A percentile compares a stretch with the other conserved stretches of the same genome.
phyloP scores from a whole-genome alignment of 2,329 filamentous ascomycete genomes.

The Paecilomyces sp. region DNA sequence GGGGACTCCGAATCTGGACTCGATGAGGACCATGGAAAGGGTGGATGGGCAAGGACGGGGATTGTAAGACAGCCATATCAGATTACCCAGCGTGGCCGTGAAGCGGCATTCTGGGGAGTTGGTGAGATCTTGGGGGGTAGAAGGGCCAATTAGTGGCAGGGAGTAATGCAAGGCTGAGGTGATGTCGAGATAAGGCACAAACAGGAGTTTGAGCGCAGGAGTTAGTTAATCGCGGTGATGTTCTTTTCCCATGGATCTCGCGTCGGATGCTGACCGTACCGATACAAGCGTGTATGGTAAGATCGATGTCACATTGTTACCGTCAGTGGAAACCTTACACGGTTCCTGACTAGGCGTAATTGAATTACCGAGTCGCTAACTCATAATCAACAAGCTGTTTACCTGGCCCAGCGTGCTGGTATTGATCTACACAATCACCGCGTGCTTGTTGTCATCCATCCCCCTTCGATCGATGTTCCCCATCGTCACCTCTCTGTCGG shows the following conservation, averaged over 20 bases:
- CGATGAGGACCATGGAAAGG: background rate
- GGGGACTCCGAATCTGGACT: background rate
- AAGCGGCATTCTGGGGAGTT: background rate
- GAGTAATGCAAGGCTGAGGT: background rate
- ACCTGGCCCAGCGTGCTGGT: background rate
- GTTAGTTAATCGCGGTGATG: background rate
- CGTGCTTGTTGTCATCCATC: background rate
- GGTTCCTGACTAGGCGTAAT: background rate
- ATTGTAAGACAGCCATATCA: background rate
- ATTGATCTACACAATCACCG: background rate
- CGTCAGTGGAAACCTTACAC: background rate
- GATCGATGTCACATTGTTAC: background rate
- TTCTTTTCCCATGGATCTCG: background rate
- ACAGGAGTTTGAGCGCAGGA: background rate
- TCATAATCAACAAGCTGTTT: too few species aligned
- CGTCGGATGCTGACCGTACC: background rate
- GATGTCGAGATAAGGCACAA: background rate
- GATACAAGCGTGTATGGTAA: background rate
- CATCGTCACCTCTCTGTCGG: background rate
- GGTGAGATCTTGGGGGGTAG: background rate
- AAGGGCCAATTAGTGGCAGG: background rate
- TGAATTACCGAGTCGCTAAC: too few species aligned
- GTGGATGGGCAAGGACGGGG: background rate
- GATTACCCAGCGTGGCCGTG: background rate
- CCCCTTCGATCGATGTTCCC: background rate